A percentile compares a stretch with the other conserved stretches of the same genome.
Evolutionary conservation across 31 red algal species (phyloP).

Genomic region (Endocladia muricata): DNA sequence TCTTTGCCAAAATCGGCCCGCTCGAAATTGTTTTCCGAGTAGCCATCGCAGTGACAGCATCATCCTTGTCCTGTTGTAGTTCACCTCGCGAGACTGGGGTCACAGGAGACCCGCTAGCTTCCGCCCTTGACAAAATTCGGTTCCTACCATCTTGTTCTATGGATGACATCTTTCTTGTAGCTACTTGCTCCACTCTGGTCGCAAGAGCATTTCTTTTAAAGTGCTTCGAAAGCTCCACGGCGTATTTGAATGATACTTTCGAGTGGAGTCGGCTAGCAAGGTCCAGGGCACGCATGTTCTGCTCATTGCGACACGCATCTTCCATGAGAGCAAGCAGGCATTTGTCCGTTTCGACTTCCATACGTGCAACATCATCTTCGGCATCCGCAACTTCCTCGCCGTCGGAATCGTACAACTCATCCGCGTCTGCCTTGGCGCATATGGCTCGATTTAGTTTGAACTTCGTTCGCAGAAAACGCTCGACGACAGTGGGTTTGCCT

Average conservation of each 20-base stretch:
- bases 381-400: slow-evolving; percentile 57
- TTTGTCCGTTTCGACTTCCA: slow-evolving; percentile 79
- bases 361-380: slow-evolving; percentile 19
- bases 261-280: slow-evolving; percentile 63
- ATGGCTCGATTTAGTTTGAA: slow-evolving; percentile 36
- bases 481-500: slow-evolving; percentile 44
- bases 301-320: slow-evolving; percentile 71
- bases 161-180: slow-evolving; percentile 19
- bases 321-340: slow-evolving; percentile 80
- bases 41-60: too few species aligned
- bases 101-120: not conserved
- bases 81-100: not conserved
- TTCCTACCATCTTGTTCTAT: slow-evolving; percentile 4
- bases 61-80: too few species aligned
- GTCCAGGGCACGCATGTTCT: slow-evolving; percentile 78
- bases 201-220: slow-evolving; percentile 60
- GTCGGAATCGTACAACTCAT: slow-evolving; percentile 45
- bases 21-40: too few species aligned
- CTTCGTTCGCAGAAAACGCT: slow-evolving; percentile 49
- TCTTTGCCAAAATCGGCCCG: too few species aligned
- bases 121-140: not conserved
- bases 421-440: slow-evolving; percentile 26
- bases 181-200: slow-evolving; percentile 51
- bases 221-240: slow-evolving; percentile 69
- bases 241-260: slow-evolving; percentile 67